These are phyloP conservation scores for Gamsiella multidivaricata DNA, from an alignment of 192 early-diverging fungal genomes.

Conservation along the genomic window DNA sequence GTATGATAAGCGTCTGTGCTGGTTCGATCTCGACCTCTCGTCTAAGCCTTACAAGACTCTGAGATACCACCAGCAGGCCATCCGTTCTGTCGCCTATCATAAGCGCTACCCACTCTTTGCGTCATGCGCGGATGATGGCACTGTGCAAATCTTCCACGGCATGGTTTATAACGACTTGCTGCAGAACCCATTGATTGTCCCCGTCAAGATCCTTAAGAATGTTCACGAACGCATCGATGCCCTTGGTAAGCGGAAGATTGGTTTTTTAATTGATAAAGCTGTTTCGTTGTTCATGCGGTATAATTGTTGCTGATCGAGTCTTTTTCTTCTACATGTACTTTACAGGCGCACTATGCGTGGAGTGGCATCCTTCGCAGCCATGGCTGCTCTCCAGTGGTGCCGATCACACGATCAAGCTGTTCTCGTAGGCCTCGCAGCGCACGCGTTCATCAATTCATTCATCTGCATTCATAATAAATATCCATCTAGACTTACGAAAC, in stretches of 20 bases:
- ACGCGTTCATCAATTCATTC: not conserved
- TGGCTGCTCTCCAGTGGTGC: conserved; percentile 96
- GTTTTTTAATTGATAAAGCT: not conserved
- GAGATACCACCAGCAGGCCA: conserved; percentile 88
- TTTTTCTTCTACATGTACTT: not conserved
- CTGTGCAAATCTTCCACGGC: conserved; percentile 96
- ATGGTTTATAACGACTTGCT: conserved; percentile 98
- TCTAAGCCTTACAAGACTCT: conserved; percentile 94
- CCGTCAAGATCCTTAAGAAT: conserved; percentile 92
- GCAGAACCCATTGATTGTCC: conserved; percentile 97
- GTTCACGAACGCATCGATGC: conserved; percentile 77
- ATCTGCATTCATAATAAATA: too few species aligned
- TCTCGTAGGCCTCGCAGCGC: too few species aligned
- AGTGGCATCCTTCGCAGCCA: conserved; percentile 97
- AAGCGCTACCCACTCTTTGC: conserved; percentile 93
- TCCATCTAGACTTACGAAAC: too few species aligned
- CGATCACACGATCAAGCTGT: conserved; percentile 89
- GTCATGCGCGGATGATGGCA: conserved; percentile 91
- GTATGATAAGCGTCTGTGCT: conserved; percentile 94
- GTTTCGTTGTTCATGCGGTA: not conserved
- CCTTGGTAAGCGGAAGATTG: conserved; percentile 63
- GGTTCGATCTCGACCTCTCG: conserved; percentile 97
- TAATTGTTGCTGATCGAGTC: not conserved
- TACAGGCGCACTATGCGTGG: conserved; percentile 79
- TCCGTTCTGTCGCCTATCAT: conserved; percentile 90